Evolutionary conservation across 805 yeast genomes (phyloP).

Genomic region (Candida piceae): DNA sequence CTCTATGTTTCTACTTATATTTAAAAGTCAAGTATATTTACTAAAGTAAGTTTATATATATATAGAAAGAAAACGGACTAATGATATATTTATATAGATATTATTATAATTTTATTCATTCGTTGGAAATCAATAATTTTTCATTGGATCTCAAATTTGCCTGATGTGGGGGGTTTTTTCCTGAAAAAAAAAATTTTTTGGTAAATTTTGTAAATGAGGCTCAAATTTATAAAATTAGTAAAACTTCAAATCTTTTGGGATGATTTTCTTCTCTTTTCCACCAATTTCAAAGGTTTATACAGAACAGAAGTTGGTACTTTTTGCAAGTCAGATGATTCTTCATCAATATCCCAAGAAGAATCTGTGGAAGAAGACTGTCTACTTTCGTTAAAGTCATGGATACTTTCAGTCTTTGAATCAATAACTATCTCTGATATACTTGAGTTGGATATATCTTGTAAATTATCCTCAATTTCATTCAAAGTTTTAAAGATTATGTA

Average conservation of each 20-base stretch:
- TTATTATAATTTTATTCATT: too few species aligned
- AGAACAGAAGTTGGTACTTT: slow-evolving; percentile 1
- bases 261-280: slow-evolving; percentile 9
- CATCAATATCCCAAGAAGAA: slow-evolving; percentile 8
- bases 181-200: too few species aligned
- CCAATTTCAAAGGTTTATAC: slow-evolving; percentile 16
- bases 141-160: slow-evolving; percentile 1
- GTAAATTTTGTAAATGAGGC: too few species aligned
- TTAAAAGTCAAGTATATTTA: too few species aligned
- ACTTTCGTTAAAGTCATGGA: slow-evolving; percentile 7
- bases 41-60: too few species aligned
- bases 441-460: slow-evolving; percentile 3
- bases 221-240: too few species aligned
- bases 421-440: slow-evolving; percentile 7
- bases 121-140: neutral
- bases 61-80: slow-evolving; percentile 4
- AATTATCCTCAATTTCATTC: slow-evolving; percentile 15
- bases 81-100: neutral
- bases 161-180: neutral
- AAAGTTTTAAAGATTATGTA: slow-evolving; percentile 22
- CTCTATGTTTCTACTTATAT: too few species aligned
- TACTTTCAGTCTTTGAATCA: slow-evolving; percentile 9
- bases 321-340: slow-evolving; percentile 1
- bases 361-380: slow-evolving; percentile 1
- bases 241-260: too few species aligned